Base-by-base conservation (phyloP, 768 basidiomycete species). In the Pholiota conissans region DNA sequence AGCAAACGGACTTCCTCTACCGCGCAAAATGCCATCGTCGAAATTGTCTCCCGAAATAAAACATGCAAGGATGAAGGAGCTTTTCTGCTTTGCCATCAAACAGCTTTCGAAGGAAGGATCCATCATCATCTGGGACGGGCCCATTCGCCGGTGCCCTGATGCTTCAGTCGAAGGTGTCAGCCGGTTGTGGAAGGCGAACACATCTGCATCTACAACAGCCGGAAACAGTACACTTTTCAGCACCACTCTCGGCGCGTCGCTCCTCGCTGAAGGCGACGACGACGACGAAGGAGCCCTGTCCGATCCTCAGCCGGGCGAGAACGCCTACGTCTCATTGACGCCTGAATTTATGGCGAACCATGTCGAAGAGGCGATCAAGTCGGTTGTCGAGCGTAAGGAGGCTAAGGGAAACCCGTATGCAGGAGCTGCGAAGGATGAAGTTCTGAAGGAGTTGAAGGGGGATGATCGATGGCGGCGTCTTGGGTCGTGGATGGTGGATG, bases 81-180 rank as follows among this genome's bases (percentile, higher is more conserved):
- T 93, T 2, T 93, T 90, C 70, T 70, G 74, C 18, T 84, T 81
- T 76, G 85, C 86, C 0, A 75, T 92, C 52, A 74, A 83, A 18
- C 80, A 85, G 66, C 72, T 92, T 20, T 75, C 84, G 49, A 77
- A 83, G 54, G 90, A 91, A 57, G 91, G 91, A n/a, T 83, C 80
- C 55, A 84, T 92, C 56, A 76, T 91, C 0, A 69, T 89, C 3
- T 90, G 88, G 85, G 85, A 89, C 56, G 88, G 89, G 0, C 83
- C 86, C 3, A 73, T 75, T 13, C 75, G 77, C 9, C 66, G 75
- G 5, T 59, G 53, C 51, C 48, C 58, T 28, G 47, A 61, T 6
- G 53, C 51, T 14, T 35, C 58, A 4, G 58, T 55, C 13, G 61
- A 47, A 9, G 63, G 73, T 28, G 61, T 69, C 5, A 74, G 71